Conservation (phyloP, 164 flowering plant species). For the Umbilicus rupestris region DNA sequence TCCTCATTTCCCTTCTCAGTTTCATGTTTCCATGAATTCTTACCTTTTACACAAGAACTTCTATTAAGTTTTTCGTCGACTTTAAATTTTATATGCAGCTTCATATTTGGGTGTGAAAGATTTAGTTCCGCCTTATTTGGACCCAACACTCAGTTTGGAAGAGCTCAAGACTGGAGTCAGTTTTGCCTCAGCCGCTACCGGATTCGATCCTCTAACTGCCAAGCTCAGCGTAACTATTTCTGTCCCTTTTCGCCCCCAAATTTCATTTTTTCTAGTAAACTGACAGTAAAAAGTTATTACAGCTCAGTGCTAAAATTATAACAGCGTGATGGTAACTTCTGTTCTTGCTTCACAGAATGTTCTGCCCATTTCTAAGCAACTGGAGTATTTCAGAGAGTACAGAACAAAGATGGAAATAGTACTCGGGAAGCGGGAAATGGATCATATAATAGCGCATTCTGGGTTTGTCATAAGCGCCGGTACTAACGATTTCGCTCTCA, state of each 20-base stretch:
- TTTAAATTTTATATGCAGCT: slow-evolving; percentile 12
- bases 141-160: slow-evolving; percentile 16
- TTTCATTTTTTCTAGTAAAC: too few species aligned
- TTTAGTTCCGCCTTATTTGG: slow-evolving; percentile 25
- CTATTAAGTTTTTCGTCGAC: neutral
- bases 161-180: slow-evolving; percentile 32
- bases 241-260: neutral
- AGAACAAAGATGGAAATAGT: slow-evolving; percentile 13
- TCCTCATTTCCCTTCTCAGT: neutral
- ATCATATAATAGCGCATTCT: slow-evolving; percentile 15
- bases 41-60: too few species aligned
- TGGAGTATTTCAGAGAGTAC: slow-evolving; percentile 28
- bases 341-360: slow-evolving; percentile 16
- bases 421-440: slow-evolving; percentile 19
- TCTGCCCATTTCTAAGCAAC: slow-evolving; percentile 18
- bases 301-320: neutral
- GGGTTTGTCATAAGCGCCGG: slow-evolving; percentile 24
- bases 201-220: slow-evolving; percentile 21
- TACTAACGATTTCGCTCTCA: slow-evolving; percentile 33
- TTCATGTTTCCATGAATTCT: too few species aligned
- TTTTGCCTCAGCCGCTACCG: slow-evolving; percentile 23
- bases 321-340: neutral
- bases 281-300: too few species aligned
- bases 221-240: slow-evolving; percentile 14
- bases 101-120: slow-evolving; percentile 19